A percentile compares a stretch with the other conserved stretches of the same genome.
Conservation (phyloP, 75 land plant species). For the Pinus tabuliformis region DNA sequence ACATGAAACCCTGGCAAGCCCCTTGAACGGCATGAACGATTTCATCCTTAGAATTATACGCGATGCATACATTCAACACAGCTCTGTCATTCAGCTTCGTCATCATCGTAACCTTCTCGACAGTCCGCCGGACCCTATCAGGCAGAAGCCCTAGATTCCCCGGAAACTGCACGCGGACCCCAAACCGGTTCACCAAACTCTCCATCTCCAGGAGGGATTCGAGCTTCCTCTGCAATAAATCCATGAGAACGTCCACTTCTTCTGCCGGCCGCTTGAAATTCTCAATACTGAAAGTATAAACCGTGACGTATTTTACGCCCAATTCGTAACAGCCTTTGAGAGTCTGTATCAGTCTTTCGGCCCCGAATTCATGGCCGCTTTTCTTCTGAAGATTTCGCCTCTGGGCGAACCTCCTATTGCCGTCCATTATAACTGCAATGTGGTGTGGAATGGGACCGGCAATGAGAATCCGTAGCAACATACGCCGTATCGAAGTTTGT, state of each 20-base stretch:
- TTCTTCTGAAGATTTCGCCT: slow-evolving; percentile 23
- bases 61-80: slow-evolving; percentile 51
- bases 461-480: background rate
- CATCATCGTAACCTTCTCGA: slow-evolving; percentile 45
- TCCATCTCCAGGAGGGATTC: slow-evolving; percentile 34
- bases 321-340: slow-evolving; percentile 52
- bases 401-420: slow-evolving; percentile 59
- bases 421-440: slow-evolving; percentile 76
- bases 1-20: slow-evolving; percentile 9
- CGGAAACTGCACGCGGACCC: slow-evolving; percentile 39
- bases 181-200: slow-evolving; percentile 32
- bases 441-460: slow-evolving; percentile 60
- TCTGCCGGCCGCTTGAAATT: slow-evolving; percentile 54
- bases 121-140: slow-evolving; percentile 34
- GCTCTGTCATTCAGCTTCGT: slow-evolving; percentile 37
- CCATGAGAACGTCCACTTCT: slow-evolving; percentile 57
- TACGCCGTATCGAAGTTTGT: background rate
- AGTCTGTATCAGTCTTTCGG: slow-evolving; percentile 26
- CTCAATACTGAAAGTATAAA: slow-evolving; percentile 76
- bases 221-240: slow-evolving; percentile 55
- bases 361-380: slow-evolving; percentile 44
- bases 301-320: slow-evolving; percentile 50
- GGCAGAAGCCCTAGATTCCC: slow-evolving; percentile 58
- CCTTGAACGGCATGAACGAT: slow-evolving; percentile 47
- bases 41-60: slow-evolving; percentile 63